These are phyloP conservation scores for Parachaetomium inaequale DNA, from an alignment of 495 filamentous ascomycete genomes.

Conservation along the genomic window DNA sequence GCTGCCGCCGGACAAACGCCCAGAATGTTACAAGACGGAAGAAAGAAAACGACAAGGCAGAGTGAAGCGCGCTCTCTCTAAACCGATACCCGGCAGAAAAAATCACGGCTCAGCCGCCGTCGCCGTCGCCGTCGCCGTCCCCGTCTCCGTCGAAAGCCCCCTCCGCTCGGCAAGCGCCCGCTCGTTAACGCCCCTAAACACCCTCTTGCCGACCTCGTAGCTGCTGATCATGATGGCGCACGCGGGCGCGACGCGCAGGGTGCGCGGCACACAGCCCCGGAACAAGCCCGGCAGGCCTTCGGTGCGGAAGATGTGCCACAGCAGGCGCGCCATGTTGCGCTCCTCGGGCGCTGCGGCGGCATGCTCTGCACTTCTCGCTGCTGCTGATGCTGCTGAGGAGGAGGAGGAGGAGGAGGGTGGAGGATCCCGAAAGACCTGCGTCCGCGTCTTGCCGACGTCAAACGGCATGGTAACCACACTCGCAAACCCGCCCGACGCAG, in stretches of 20 bases:
- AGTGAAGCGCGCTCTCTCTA: no score
- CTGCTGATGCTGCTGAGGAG: constrained; percentile 20
- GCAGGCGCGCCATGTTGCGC: constrained; percentile 66
- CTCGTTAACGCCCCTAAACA: constrained; percentile 76
- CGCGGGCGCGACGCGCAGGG: constrained; percentile 89
- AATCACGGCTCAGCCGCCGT: not conserved
- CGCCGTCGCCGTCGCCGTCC: not conserved
- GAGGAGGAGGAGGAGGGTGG: not conserved
- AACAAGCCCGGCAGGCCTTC: constrained; percentile 81
- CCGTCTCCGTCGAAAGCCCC: not conserved
- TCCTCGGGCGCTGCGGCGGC: constrained; percentile 56
- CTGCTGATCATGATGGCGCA: constrained; percentile 99
- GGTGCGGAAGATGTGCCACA: constrained; percentile 81
- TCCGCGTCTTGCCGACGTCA: constrained; percentile 94
- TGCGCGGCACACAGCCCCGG: constrained; percentile 84
- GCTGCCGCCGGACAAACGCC: constrained; percentile 15
- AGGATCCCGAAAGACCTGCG: constrained; percentile 68
- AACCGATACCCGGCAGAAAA: not conserved
- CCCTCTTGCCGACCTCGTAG: constrained; percentile 92
- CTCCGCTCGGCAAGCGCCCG: constrained; percentile 33
- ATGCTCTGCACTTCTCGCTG: constrained; percentile 6
- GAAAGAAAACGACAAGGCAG: no score
- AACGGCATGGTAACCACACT: constrained; percentile 93
- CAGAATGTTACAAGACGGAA: no score
- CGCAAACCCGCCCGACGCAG: constrained; percentile 74